These are phyloP conservation scores for Ganoderma multipileum DNA, from an alignment of 1,284 basidiomycete species.

Conservation along the genomic window DNA sequence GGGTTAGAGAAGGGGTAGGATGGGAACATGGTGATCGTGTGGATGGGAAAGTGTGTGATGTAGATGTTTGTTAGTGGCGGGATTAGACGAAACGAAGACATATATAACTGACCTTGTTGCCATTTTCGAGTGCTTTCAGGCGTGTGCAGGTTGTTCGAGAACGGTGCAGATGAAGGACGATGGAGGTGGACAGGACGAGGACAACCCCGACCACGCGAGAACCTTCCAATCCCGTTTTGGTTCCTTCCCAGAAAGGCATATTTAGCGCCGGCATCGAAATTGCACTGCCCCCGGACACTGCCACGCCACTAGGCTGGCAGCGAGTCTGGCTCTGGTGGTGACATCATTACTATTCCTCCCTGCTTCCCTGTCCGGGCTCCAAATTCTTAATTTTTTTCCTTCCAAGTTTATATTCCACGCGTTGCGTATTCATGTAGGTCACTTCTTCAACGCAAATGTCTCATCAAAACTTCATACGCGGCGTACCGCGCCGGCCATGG, in stretches of 20 bases:
- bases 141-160: constrained; percentile 11
- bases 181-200: background rate
- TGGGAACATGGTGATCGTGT: constrained; percentile 25
- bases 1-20: constrained; percentile 24
- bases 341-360: no score
- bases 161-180: background rate
- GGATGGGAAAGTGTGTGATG: background rate
- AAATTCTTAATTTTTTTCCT: no score
- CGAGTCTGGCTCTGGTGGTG: no score
- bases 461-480: no score
- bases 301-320: no score
- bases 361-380: no score
- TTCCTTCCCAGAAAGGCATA: background rate
- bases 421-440: no score
- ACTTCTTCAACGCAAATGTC: no score
- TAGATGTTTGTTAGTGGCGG: constrained; percentile 10
- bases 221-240: constrained; percentile 1
- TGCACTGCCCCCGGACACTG: no score
- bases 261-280: background rate
- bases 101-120: constrained; percentile 13
- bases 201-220: constrained; percentile 5
- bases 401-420: no score
- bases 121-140: constrained; percentile 15
- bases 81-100: background rate
- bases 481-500: no score